Base-by-base conservation (phyloP, 139 green algal genomes). In the Bryopsis sp. region DNA sequence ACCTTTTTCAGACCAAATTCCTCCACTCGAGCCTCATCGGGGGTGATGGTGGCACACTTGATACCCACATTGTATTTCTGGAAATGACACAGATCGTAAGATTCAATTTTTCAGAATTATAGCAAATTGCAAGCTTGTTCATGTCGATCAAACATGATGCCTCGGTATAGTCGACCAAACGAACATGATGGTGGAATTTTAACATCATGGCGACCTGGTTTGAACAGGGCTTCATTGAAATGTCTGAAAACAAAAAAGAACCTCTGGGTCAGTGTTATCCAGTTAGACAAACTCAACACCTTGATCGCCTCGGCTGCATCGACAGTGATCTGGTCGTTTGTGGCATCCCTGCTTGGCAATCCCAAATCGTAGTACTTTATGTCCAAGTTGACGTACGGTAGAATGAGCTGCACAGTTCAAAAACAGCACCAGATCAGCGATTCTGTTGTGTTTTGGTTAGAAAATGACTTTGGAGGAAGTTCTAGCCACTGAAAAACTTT, bases 11-110 rank as follows among this genome's bases (percentile, higher is more conserved):
- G 88, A 5, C 74, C 72, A 58, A 97, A 97, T 81, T 98, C 92
- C 81, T 95, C 81, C 15, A 98, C 92, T 32, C 92, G 82, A 1
- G 82, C 90, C 80, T 97, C 92, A 68, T 98, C 92, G 1, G 92
- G 92, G 0, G 92, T 98, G 84, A 98, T 98, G 46, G 92, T 98
- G 3, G 92, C 92, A 67, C 92, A 98, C 81, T 98, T 98, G 79
- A 98, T 95, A 67, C 93, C 92, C 59, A 97, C 91, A 28, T 88
- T 88, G 73, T 90, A 80, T 70, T 85, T 85, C 84, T 90, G 81
- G 32, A 58, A 67, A 15, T 19, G 6, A 43, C 19, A n/a, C 19
- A 67, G 26, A 47, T 19, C 5, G 24, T 7, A 43, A 47, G 5
- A 34, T 15, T 8, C 5, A 31, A 61, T 11, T 19, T 54, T 19